Conservation (phyloP, 2,329 filamentous ascomycete genomes). For the Leptographium radiaticola region DNA sequence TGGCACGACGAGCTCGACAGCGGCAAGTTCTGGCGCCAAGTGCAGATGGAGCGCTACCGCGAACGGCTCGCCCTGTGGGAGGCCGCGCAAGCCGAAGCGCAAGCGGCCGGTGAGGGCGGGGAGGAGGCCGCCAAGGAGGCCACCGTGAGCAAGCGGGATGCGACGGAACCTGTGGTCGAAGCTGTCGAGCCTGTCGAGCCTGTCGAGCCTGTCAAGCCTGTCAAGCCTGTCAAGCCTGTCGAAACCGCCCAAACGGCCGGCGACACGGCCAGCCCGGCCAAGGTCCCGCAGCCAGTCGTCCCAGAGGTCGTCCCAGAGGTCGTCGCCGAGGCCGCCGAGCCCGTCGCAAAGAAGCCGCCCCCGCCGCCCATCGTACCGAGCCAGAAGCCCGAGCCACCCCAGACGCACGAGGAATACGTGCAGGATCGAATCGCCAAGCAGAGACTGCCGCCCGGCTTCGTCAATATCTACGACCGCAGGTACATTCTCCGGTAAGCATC, state of each 20-base stretch:
- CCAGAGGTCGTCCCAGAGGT: neutral
- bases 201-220: too few species aligned
- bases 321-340: neutral
- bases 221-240: too few species aligned
- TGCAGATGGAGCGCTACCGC: constrained; percentile 29
- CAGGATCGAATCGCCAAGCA: constrained; percentile 28
- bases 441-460: constrained; percentile 37
- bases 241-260: too few species aligned
- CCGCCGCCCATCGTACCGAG: neutral
- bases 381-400: constrained; percentile 25
- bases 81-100: constrained; percentile 16
- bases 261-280: too few species aligned
- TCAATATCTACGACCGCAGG: constrained; percentile 27
- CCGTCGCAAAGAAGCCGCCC: constrained; percentile 12
- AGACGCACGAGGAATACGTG: constrained; percentile 42
- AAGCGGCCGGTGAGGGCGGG: neutral
- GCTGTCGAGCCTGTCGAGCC: too few species aligned
- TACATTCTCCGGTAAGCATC: constrained; percentile 48
- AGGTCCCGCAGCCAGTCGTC: too few species aligned
- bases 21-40: constrained; percentile 26
- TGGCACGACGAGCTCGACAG: constrained; percentile 39
- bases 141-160: neutral
- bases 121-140: neutral
- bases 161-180: too few species aligned
- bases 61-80: constrained; percentile 25